phyloP scores from a whole-genome alignment of 2,329 filamentous ascomycete genomes.

The Ophiostoma piceae region DNA sequence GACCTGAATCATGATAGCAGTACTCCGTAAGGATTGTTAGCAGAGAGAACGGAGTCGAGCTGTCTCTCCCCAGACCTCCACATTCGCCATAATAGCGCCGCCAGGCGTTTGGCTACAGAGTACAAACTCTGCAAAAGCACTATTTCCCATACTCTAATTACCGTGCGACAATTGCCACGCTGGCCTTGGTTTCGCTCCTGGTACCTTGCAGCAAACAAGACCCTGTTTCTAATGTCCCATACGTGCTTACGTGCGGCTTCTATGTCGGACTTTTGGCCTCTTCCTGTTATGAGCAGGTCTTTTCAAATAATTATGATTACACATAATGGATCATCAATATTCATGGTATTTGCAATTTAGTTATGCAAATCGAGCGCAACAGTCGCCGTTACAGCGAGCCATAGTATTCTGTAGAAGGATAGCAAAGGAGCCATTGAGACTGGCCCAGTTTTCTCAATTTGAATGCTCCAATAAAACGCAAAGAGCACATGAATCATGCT shows the following conservation, averaged over 20 bases:
- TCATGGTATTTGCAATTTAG: background rate
- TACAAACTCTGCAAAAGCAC: background rate
- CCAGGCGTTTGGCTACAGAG: background rate
- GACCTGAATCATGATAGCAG: conserved; percentile 14
- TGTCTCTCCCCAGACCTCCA: conserved; percentile 8
- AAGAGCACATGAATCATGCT: conserved; percentile 3
- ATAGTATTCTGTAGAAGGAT: background rate
- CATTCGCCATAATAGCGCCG: conserved; percentile 1
- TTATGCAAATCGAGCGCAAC: background rate
- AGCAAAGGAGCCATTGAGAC: background rate
- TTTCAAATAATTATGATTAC: background rate
- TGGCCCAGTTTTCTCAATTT: background rate
- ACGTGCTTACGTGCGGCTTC: background rate
- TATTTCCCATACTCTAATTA: background rate
- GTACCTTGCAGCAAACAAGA: conserved; percentile 9
- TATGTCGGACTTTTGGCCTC: background rate
- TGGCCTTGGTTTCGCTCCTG: conserved; percentile 1
- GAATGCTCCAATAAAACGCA: background rate
- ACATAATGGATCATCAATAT: background rate
- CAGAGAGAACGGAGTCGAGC: background rate
- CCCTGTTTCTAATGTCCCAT: background rate
- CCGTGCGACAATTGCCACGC: background rate
- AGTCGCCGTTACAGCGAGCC: background rate
- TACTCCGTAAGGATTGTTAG: background rate
- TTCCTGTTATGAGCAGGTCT: background rate